A percentile compares a stretch with the other conserved stretches of the same genome.
These are phyloP conservation scores for Phymatotrichopsis omnivora DNA, from an alignment of 2,329 filamentous ascomycete genomes.

Conservation along the genomic window DNA sequence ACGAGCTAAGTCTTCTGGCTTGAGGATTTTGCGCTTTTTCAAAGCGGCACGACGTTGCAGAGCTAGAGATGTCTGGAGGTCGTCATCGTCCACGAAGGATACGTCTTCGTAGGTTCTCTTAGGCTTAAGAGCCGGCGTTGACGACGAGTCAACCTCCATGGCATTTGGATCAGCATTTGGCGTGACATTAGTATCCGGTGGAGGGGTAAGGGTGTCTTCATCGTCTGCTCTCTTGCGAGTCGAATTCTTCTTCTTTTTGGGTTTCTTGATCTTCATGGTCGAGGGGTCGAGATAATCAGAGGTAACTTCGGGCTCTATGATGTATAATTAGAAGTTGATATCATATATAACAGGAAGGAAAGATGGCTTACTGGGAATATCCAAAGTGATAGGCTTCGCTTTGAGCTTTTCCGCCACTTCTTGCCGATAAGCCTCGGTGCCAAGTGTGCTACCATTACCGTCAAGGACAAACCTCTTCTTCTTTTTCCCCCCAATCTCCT, in stretches of 20 bases:
- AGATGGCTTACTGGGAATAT: constrained; percentile 50
- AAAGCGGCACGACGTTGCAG: constrained; percentile 72
- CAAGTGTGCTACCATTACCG: constrained; percentile 58
- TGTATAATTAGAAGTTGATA: constrained; percentile 11
- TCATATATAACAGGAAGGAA: not conserved
- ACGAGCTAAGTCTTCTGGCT: constrained; percentile 76
- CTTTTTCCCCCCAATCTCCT: constrained; percentile 87
- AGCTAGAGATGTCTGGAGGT: constrained; percentile 76
- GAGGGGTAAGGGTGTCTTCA: constrained; percentile 45
- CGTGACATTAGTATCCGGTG: constrained; percentile 30
- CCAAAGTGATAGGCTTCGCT: constrained; percentile 63
- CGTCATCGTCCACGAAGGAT: constrained; percentile 79
- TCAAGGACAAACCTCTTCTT: constrained; percentile 79
- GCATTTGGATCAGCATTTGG: constrained; percentile 28
- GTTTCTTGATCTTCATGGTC: constrained; percentile 86
- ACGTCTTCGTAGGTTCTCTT: constrained; percentile 31
- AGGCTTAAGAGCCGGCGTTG: constrained; percentile 9
- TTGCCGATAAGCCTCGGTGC: constrained; percentile 42
- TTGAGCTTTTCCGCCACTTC: constrained; percentile 51
- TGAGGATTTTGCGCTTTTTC: constrained; percentile 81
- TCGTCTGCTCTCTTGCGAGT: constrained; percentile 60
- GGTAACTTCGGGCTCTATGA: constrained; percentile 51
- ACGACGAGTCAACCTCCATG: constrained; percentile 25
- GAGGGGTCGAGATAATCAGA: constrained; percentile 85
- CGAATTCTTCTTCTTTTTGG: constrained; percentile 76